Evolutionary conservation across 2,329 filamentous ascomycete genomes (phyloP).

Genomic region (Penicillium sp.): DNA sequence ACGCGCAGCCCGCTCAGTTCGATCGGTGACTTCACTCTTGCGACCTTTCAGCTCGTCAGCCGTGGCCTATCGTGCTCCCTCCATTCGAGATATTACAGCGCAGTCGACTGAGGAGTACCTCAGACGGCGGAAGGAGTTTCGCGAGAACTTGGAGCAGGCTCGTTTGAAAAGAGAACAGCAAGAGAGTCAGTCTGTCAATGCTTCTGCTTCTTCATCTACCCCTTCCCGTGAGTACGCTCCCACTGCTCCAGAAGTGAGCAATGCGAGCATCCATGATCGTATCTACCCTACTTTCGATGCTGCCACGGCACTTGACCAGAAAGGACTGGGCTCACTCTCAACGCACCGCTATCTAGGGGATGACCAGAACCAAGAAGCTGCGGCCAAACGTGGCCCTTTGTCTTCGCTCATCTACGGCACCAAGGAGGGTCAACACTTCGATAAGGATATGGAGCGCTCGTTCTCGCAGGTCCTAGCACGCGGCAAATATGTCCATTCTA

Average conservation of each 20-base stretch:
- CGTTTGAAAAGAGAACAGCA: constrained; percentile 68
- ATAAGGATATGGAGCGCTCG: constrained; percentile 88
- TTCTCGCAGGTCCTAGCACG: constrained; percentile 91
- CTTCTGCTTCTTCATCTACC: constrained; percentile 39
- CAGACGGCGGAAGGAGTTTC: constrained; percentile 73
- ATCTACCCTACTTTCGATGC: constrained; percentile 31
- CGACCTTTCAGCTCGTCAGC: constrained; percentile 54
- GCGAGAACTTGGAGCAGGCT: constrained; percentile 66
- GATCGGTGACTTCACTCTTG: constrained; percentile 42
- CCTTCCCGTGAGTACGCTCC: constrained; percentile 35
- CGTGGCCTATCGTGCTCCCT: constrained; percentile 52
- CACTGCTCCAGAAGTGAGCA: constrained; percentile 40
- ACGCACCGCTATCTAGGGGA: constrained; percentile 45
- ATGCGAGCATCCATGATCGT: constrained; percentile 34
- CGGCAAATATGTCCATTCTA: constrained; percentile 96
- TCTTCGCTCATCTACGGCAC: constrained; percentile 93
- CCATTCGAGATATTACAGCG: constrained; percentile 73
- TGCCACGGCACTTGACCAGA: constrained; percentile 34
- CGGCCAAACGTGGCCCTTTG: constrained; percentile 61
- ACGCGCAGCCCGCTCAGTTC: constrained; percentile 46
- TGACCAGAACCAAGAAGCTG: constrained; percentile 52
- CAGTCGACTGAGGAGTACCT: constrained; percentile 68
- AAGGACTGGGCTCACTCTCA: constrained; percentile 55
- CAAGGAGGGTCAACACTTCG: constrained; percentile 84
- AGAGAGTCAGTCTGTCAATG: constrained; percentile 65